Base-by-base conservation (phyloP, 2,329 filamentous ascomycete species). In the Leptodontidium sp. region DNA sequence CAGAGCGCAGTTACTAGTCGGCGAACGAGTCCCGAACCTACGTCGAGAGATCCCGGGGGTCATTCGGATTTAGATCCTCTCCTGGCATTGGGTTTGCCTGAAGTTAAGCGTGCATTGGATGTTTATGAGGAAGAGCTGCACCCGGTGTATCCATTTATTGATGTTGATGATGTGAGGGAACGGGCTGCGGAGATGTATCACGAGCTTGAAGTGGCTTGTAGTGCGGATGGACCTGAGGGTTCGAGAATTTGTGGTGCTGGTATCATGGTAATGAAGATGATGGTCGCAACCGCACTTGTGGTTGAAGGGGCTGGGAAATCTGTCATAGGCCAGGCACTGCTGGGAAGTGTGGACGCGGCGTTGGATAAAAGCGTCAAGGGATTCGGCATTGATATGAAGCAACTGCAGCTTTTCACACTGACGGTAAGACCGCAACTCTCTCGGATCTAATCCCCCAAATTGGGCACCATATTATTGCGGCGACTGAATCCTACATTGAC, bases 281-380 rank as follows among this genome's bases (percentile, higher is more conserved):
- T 55, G 29, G 52, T 55, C 17, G 52, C 52, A n/a, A 55, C 52
- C n/a, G 52, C 52, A 1, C 52, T 55, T n/a, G 52, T 55, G 14
- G 52, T 55, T n/a, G 52, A 55, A n/a, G 52, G 52, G 17, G 26
- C 52, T 17, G 52, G 52, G n/a, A 55, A 55, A 9, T 55, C 52
- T 2, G 11, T 17, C 12, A 6, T 11, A 15, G 52, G 52, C 1
- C 26, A 55, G 29, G 1, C 12, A 12, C 15, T 55, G 6, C 17
- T 55, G 4, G 29, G 26, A 15, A 55, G 26, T n/a, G 26, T 55
- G 4, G 52, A 55, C 35, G 52, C 52, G 15, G 11, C 52, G 4
- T 24, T 55, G 29, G 52, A 55, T 35, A 55, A n/a, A 14, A n/a
- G 52, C n/a, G 35, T 55, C 26, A 55, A 26, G 26, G 52, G 14